Percentiles rank a stretch among this genome's conserved stretches.
These are phyloP conservation scores for Gyromitra esculenta DNA, from an alignment of 2,329 filamentous ascomycete species.

Conservation along the genomic window DNA sequence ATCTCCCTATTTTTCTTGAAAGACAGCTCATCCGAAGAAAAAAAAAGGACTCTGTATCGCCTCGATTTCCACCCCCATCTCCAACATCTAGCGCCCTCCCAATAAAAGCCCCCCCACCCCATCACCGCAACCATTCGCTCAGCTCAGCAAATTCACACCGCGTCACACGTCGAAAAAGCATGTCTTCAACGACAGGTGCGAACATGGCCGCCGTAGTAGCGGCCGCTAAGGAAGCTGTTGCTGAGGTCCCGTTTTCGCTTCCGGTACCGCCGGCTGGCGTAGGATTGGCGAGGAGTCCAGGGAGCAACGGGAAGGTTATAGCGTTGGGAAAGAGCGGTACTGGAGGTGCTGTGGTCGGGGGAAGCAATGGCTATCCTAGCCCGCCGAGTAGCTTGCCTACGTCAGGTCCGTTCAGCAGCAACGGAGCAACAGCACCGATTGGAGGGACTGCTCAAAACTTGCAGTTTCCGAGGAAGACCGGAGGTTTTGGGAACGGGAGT, in stretches of 20 bases:
- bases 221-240: conserved; percentile 72
- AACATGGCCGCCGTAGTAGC: conserved; percentile 80
- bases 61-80: conserved; percentile 45
- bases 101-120: conserved; percentile 42
- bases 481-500: conserved; percentile 40
- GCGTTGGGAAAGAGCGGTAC: conserved; percentile 36
- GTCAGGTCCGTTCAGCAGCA: conserved; percentile 34
- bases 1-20: conserved; percentile 1
- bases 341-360: conserved; percentile 24
- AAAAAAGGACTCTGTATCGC: conserved; percentile 49
- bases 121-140: conserved; percentile 49
- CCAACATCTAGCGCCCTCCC: conserved; percentile 47
- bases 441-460: conserved; percentile 31
- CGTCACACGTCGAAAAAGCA: conserved; percentile 92
- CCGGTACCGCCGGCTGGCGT: conserved; percentile 59
- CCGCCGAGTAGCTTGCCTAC: conserved; percentile 54
- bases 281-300: conserved; percentile 50
- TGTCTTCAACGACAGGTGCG: conserved; percentile 76
- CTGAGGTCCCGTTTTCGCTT: conserved; percentile 64
- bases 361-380: conserved; percentile 52
- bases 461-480: conserved; percentile 48
- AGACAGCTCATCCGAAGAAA: conserved; percentile 23
- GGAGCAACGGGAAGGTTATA: conserved; percentile 36
- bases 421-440: conserved; percentile 14
- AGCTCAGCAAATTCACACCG: conserved; percentile 68